Evolutionary conservation across 2,329 filamentous ascomycete genomes (phyloP).

Genomic region (Fusarium tupiense): DNA sequence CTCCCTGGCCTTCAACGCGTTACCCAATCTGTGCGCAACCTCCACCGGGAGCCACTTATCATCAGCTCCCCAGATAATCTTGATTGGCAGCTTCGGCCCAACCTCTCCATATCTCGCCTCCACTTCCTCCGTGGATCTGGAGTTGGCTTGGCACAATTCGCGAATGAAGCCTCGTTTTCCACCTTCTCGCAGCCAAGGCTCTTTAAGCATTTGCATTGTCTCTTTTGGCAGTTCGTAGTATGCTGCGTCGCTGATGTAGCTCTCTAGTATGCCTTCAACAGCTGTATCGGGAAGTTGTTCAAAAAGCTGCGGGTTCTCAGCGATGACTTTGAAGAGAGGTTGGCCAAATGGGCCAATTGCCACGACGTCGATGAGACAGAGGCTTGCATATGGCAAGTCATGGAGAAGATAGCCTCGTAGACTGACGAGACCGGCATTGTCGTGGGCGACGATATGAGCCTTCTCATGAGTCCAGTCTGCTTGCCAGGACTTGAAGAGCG

Average conservation of each 20-base stretch:
- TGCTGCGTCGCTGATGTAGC: constrained; percentile 53
- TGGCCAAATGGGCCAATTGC: constrained; percentile 54
- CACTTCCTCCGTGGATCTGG: constrained; percentile 43
- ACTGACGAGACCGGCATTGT: constrained; percentile 54
- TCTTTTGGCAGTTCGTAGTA: constrained; percentile 43
- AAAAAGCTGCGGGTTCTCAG: constrained; percentile 49
- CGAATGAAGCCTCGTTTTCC: constrained; percentile 51
- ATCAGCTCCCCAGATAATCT: constrained; percentile 55
- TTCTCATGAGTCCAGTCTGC: constrained; percentile 34
- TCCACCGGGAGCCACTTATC: constrained; percentile 56
- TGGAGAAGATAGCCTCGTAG: constrained; percentile 52
- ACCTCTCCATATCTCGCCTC: constrained; percentile 51
- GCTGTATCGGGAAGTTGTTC: constrained; percentile 46
- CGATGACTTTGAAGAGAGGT: constrained; percentile 55
- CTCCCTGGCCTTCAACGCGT: constrained; percentile 46
- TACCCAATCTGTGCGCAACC: constrained; percentile 43
- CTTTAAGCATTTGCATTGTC: constrained; percentile 49
- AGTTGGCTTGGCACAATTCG: constrained; percentile 49
- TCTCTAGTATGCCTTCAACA: constrained; percentile 51
- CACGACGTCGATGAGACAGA: constrained; percentile 56
- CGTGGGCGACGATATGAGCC: constrained; percentile 56
- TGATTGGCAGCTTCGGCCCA: constrained; percentile 49
- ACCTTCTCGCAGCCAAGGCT: constrained; percentile 47
- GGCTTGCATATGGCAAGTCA: constrained; percentile 48
- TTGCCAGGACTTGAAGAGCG: constrained; percentile 50